Percentiles rank a stretch among this genome's conserved stretches.
phyloP scores from a whole-genome alignment of 352 stramenopile species.

The Elongisporangium prolatum region DNA sequence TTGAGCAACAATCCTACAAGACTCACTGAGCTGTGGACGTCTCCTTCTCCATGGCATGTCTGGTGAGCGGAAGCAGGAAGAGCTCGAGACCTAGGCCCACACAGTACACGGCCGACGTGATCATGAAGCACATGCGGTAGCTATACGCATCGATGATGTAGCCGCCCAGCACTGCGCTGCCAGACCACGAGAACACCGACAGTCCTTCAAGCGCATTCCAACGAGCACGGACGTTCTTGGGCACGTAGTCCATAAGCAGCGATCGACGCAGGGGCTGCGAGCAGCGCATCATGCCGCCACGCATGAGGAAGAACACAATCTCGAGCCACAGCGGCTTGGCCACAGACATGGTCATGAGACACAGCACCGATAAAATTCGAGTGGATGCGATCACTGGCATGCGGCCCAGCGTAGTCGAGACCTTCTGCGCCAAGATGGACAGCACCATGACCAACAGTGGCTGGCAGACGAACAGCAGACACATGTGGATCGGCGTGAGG shows the following conservation, averaged over 20 bases:
- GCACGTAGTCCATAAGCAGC: slow-evolving; percentile 79
- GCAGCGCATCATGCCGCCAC: slow-evolving; percentile 80
- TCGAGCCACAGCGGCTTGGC: slow-evolving; percentile 47
- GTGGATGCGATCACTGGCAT: slow-evolving; percentile 75
- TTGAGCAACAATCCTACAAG: no score
- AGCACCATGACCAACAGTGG: slow-evolving; percentile 64
- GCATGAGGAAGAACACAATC: slow-evolving; percentile 68
- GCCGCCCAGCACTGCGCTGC: slow-evolving; percentile 66
- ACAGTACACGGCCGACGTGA: slow-evolving; percentile 72
- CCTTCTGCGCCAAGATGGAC: slow-evolving; percentile 42
- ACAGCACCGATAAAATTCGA: slow-evolving; percentile 44
- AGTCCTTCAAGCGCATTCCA: slow-evolving; percentile 76
- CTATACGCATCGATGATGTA: slow-evolving; percentile 77
- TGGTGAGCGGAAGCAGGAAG: slow-evolving; percentile 62
- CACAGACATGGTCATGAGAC: slow-evolving; percentile 64
- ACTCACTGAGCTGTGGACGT: no score
- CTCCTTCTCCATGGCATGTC: slow-evolving; percentile 45
- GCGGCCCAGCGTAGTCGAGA: slow-evolving; percentile 47
- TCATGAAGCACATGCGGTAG: slow-evolving; percentile 78
- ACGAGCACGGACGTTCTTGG: slow-evolving; percentile 60
- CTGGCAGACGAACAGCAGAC: slow-evolving; percentile 56
- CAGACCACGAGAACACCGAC: slow-evolving; percentile 77
- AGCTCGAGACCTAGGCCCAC: slow-evolving; percentile 49
- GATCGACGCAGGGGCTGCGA: slow-evolving; percentile 74
- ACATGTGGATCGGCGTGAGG: slow-evolving; percentile 73